These are phyloP conservation scores for Fusarium sp. DNA, from an alignment of 2,329 filamentous ascomycete genomes.

Conservation along the genomic window DNA sequence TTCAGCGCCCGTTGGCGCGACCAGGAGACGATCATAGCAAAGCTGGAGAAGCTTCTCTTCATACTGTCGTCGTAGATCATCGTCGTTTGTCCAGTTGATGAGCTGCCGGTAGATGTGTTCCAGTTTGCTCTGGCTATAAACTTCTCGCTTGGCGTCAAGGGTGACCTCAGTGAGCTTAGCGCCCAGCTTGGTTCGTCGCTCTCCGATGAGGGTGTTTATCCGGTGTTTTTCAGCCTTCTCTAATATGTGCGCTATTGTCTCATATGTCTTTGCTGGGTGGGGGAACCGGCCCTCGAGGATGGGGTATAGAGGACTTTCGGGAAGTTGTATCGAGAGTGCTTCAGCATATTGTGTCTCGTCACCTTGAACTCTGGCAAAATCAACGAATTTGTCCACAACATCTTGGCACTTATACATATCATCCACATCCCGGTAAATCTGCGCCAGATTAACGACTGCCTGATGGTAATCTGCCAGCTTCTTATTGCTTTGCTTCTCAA, in stretches of 20 bases:
- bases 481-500: conserved; percentile 78
- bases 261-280: conserved; percentile 83
- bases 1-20: conserved; percentile 70
- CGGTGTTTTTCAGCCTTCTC: conserved; percentile 89
- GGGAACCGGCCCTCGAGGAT: conserved; percentile 87
- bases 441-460: conserved; percentile 78
- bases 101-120: conserved; percentile 84
- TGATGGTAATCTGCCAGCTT: conserved; percentile 81
- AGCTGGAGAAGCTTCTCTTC: conserved; percentile 91
- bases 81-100: conserved; percentile 91
- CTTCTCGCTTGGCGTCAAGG: conserved; percentile 86
- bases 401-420: conserved; percentile 73
- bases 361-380: conserved; percentile 79
- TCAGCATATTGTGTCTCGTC: conserved; percentile 79
- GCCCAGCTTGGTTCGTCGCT: conserved; percentile 87
- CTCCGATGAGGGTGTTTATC: conserved; percentile 90
- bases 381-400: conserved; percentile 83
- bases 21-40: conserved; percentile 81
- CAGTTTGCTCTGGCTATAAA: conserved; percentile 80
- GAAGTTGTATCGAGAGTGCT: conserved; percentile 81
- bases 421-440: conserved; percentile 77
- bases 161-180: conserved; percentile 87
- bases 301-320: conserved; percentile 82
- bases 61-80: conserved; percentile 83
- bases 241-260: conserved; percentile 82